phyloP scores from a whole-genome alignment of 768 basidiomycete species.

The Hortiboletus campestris region DNA sequence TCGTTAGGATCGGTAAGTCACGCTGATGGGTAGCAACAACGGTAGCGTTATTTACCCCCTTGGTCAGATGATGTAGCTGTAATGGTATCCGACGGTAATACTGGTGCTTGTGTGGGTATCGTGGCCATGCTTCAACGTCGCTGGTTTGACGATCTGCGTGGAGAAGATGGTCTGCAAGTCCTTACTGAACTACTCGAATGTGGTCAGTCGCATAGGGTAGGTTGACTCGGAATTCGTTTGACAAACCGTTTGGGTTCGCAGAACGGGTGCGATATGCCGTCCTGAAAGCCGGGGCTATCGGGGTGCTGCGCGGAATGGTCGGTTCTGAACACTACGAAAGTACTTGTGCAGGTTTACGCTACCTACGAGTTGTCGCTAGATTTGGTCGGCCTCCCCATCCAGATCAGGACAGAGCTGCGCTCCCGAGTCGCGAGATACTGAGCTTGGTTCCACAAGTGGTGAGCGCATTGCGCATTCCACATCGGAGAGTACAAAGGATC shows the following conservation, averaged over 20 bases:
- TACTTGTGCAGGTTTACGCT: conserved; percentile 22
- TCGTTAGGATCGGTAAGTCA: conserved; percentile 20
- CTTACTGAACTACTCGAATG: conserved; percentile 17
- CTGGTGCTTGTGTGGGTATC: conserved; percentile 5
- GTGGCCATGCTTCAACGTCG: conserved; percentile 23
- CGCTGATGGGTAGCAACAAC: not conserved
- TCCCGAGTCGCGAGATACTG: not conserved
- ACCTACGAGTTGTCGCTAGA: conserved; percentile 19
- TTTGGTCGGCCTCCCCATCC: conserved; percentile 16
- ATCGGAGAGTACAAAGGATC: conserved; percentile 14
- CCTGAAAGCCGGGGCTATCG: conserved; percentile 14
- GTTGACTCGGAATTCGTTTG: not conserved
- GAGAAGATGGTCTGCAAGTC: conserved; percentile 27
- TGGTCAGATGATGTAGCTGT: conserved; percentile 17
- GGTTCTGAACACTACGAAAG: conserved; percentile 1
- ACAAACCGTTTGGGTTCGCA: not conserved
- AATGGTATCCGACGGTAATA: conserved; percentile 3
- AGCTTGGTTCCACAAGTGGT: conserved; percentile 14
- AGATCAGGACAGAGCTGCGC: conserved; percentile 7
- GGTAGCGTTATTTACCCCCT: not conserved
- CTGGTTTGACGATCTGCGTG: conserved; percentile 29
- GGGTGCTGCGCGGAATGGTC: conserved; percentile 17
- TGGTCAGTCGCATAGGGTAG: conserved; percentile 11
- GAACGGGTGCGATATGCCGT: conserved; percentile 16
- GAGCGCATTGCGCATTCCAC: conserved; percentile 14